These are phyloP conservation scores for Aureobasidium sp. DNA, from an alignment of 2,329 filamentous ascomycete species.

Conservation along the genomic window DNA sequence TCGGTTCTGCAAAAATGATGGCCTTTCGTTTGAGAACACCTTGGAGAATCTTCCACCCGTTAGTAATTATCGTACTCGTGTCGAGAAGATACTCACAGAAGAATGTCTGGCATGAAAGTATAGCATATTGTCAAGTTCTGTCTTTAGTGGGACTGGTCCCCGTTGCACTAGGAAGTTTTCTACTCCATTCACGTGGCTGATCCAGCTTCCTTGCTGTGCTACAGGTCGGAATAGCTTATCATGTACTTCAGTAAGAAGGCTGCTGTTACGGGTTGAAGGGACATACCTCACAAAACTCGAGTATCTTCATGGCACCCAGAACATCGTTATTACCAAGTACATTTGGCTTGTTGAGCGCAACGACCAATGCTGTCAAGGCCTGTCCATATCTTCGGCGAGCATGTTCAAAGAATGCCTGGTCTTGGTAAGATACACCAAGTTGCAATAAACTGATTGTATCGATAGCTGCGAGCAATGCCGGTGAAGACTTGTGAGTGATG, in stretches of 20 bases:
- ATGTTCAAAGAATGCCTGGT: constrained; percentile 22
- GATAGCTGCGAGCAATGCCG: constrained; percentile 23
- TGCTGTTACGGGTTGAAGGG: neutral
- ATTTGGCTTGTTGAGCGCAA: constrained; percentile 19
- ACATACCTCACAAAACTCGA: constrained; percentile 25
- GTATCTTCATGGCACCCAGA: constrained; percentile 25
- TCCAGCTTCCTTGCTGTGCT: constrained; percentile 24
- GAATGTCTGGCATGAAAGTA: constrained; percentile 26
- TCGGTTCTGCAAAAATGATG: constrained; percentile 23
- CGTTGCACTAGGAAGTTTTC: constrained; percentile 26
- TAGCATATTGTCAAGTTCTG: constrained; percentile 23
- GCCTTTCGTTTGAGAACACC: constrained; percentile 25
- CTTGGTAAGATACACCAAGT: constrained; percentile 24
- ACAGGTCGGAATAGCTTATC: constrained; percentile 27
- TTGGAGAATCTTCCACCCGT: constrained; percentile 18
- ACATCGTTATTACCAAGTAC: constrained; percentile 24
- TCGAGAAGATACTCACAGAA: constrained; percentile 7
- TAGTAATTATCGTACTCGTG: neutral
- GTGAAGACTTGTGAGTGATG: constrained; percentile 3
- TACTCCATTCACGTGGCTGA: constrained; percentile 24
- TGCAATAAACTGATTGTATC: constrained; percentile 27
- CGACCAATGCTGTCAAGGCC: constrained; percentile 21
- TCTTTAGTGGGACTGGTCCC: constrained; percentile 23
- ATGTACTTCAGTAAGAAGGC: neutral
- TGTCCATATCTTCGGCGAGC: constrained; percentile 23